Percentiles rank a stretch among this genome's conserved stretches.
These are phyloP conservation scores for Mortierella sp. DNA, from an alignment of 371 early-diverging fungal species.

Conservation along the genomic window DNA sequence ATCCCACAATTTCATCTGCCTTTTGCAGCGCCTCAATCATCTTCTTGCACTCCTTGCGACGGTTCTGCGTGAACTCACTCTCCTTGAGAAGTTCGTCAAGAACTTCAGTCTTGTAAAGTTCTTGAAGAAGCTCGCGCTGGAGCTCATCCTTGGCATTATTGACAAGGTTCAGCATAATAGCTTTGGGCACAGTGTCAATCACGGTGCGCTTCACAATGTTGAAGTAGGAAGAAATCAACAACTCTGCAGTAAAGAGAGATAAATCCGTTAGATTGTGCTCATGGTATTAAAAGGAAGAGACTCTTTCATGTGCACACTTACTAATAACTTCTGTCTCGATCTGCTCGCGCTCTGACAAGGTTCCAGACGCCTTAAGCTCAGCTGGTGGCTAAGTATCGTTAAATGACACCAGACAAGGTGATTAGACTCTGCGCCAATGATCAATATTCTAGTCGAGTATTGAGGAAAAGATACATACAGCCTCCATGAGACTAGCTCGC, in stretches of 20 bases:
- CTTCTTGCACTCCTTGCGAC: constrained; percentile 96
- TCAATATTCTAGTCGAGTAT: neutral
- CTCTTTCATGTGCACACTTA: constrained; percentile 57
- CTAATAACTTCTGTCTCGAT: constrained; percentile 99
- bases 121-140: constrained; percentile 95
- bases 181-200: constrained; percentile 98
- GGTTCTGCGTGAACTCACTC: constrained; percentile 89
- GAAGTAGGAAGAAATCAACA: constrained; percentile 96
- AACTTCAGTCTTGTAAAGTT: constrained; percentile 95
- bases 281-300: no score
- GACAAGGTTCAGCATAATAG: constrained; percentile 98
- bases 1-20: constrained; percentile 91
- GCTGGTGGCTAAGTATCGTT: constrained; percentile 80
- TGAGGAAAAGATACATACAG: neutral
- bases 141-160: constrained; percentile 91
- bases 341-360: constrained; percentile 94
- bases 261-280: neutral
- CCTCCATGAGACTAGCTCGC: neutral
- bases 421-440: neutral
- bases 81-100: constrained; percentile 95
- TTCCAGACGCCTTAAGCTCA: constrained; percentile 95
- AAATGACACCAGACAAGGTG: neutral
- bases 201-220: constrained; percentile 98
- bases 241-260: constrained; percentile 63
- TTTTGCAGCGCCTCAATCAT: constrained; percentile 97